Evolutionary conservation across 345 rosid species (phyloP).

Genomic region (Ailanthus altissimus): DNA sequence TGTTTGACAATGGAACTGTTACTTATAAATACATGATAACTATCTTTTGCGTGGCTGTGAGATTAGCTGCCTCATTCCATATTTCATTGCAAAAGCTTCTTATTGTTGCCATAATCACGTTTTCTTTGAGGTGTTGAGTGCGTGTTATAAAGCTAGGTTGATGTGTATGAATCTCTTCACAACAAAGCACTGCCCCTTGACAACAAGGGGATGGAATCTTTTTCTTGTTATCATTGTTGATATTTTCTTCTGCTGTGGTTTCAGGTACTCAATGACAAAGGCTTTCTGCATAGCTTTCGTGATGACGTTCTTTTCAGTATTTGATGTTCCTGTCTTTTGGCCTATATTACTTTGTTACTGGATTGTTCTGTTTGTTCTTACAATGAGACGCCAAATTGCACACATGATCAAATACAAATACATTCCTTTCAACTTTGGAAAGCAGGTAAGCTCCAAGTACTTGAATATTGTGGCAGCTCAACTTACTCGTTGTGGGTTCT

Average conservation of each 20-base stretch:
- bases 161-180: background rate
- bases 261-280: conserved; percentile 77
- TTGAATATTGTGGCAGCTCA: background rate
- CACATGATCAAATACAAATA: conserved; percentile 93
- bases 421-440: conserved; percentile 66
- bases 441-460: conserved; percentile 53
- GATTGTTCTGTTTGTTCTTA: conserved; percentile 72
- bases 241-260: conserved; percentile 25
- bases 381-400: conserved; percentile 76
- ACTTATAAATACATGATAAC: background rate
- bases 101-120: background rate
- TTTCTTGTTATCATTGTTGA: background rate
- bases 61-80: background rate
- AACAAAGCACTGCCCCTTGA: background rate
- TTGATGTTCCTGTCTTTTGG: conserved; percentile 90
- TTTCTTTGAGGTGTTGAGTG: conserved; percentile 1
- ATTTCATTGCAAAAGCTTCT: background rate
- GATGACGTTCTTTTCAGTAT: conserved; percentile 79
- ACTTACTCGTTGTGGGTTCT: background rate
- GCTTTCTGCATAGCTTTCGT: conserved; percentile 73
- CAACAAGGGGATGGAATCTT: background rate
- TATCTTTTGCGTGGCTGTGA: background rate
- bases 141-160: conserved; percentile 3
- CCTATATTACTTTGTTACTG: conserved; percentile 78
- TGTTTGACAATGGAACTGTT: background rate